Evolutionary conservation across 2,329 filamentous ascomycete genomes (phyloP), one percentile per base, ranked within the genome.

Genomic region (Cladosporium sp.): DNA sequence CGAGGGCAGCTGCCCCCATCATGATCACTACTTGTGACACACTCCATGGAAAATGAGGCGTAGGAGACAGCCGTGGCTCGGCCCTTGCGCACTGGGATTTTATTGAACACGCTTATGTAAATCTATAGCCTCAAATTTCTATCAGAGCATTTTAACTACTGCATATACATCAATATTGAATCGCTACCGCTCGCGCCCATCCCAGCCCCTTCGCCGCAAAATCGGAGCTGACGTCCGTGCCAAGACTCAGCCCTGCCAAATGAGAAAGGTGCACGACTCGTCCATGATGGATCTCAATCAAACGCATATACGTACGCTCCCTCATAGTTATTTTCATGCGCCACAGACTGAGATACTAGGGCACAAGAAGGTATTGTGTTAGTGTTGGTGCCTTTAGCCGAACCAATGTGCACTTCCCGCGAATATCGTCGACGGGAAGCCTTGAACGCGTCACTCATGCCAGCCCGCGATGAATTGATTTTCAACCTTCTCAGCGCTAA

Each of bases 191-290:
- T 46, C n/a, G 40, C 5, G 55, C 55, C 3, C 21, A 40, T 57
- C 31, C 23, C n/a, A 52, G 28, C 49, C 23, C 23, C 49, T 52
- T 26, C 31, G 18, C 31, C 33, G 33, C 55, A 57, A 40, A 57
- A 14, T 28, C 33, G 55, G 55, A 57, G 55, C 55, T 57, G 55
- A 57, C 31, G 55, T 57, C 55, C 55, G 33, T 28, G 55, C 55
- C 55, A 57, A 57, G 55, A 35, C 31, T 37, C 50, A n/a, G 50
- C 50, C 50, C 28, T 53, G n/a, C 40, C n/a, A 21, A 12, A 46
- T 10, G 10, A 10, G 40, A 23, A 23, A 46, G 40, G 10, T 10
- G 40, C 7, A 23, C 4, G n/a, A 23, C 40, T 46, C 40, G n/a
- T 7, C 40, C 16, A 10, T 46, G 40, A 11, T 12, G 21, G 40